Evolutionary conservation across 2,329 filamentous ascomycete species (phyloP), one percentile per base, ranked within the genome.

Genomic region (Blastomyces gilchristii): DNA sequence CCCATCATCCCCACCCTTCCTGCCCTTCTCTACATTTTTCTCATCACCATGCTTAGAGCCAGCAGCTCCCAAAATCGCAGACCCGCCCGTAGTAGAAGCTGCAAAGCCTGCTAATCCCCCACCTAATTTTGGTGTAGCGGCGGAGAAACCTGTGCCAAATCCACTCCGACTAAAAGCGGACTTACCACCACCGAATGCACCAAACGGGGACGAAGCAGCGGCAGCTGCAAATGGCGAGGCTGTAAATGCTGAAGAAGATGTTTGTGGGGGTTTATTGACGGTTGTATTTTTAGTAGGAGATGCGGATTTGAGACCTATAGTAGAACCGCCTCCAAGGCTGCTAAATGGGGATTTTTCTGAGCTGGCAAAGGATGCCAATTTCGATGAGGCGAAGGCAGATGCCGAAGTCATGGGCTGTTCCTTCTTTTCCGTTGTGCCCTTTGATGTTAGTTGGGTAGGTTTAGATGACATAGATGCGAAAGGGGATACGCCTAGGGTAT

Each of bases 91-190:
- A 25, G 85, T 74, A 28, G 85, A 81, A 56, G 86, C 85, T 52
- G 86, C 90, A 75, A 96, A 96, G 68, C 83, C 88, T 1, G 82
- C 82, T 11, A 91, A 75, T 65, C 78, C 78, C 60, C 77, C 73
- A 22, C 73, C 75, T 60, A 76, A 71, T 59, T 74, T 74, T 57
- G 74, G 75, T 57, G 79, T 78, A 66, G 74, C 71, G 2, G 75
- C 70, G 53, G 78, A 78, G 60, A 89, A 89, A 7, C 72, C 74
- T 58, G 73, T 73, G 45, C 76, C 72, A 65, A 77, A 75, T 2
- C 71, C 72, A 31, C 73, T 70, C 63, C 75, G 73, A 0, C 72
- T 72, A 62, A 73, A 74, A 34, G 25, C 37, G 37, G 53, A 34
- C n/a, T 4, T 22, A 6, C 74, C 74, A 52, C 69, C 68, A 58